These are phyloP conservation scores for Decorospora gaudefroyi DNA, from an alignment of 2,329 filamentous ascomycete genomes.

Conservation along the genomic window DNA sequence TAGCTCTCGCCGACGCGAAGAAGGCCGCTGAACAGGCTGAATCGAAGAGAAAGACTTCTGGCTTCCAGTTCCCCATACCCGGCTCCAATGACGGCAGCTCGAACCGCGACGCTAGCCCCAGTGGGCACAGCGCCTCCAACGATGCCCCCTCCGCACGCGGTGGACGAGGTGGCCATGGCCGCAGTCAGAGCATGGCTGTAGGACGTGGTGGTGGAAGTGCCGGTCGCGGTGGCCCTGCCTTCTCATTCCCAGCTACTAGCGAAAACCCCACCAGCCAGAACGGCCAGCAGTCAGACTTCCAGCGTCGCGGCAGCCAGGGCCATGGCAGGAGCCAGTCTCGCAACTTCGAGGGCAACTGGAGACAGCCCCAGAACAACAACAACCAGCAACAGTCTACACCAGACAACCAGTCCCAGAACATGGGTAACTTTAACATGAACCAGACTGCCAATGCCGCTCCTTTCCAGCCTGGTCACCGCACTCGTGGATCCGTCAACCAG, in stretches of 20 bases:
- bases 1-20: constrained; percentile 93
- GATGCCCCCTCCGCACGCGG: constrained; percentile 45
- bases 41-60: constrained; percentile 91
- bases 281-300: constrained; percentile 64
- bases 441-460: constrained; percentile 70
- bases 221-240: constrained; percentile 69
- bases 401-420: constrained; percentile 53
- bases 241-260: constrained; percentile 66
- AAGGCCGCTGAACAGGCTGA: constrained; percentile 96
- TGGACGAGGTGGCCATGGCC: constrained; percentile 62
- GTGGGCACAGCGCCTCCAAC: constrained; percentile 47
- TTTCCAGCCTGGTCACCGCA: constrained; percentile 91
- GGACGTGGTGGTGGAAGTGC: constrained; percentile 67
- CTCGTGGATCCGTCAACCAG: constrained; percentile 79
- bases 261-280: constrained; percentile 52
- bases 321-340: constrained; percentile 83
- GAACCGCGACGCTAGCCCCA: constrained; percentile 62
- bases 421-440: constrained; percentile 69
- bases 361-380: constrained; percentile 68
- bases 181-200: constrained; percentile 89
- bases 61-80: constrained; percentile 90
- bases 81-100: constrained; percentile 60
- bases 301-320: constrained; percentile 74
- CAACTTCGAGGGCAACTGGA: constrained; percentile 98
- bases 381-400: constrained; percentile 54